These are phyloP conservation scores for Rubroshorea leprosula DNA, from an alignment of 345 rosid species.

Conservation along the genomic window DNA sequence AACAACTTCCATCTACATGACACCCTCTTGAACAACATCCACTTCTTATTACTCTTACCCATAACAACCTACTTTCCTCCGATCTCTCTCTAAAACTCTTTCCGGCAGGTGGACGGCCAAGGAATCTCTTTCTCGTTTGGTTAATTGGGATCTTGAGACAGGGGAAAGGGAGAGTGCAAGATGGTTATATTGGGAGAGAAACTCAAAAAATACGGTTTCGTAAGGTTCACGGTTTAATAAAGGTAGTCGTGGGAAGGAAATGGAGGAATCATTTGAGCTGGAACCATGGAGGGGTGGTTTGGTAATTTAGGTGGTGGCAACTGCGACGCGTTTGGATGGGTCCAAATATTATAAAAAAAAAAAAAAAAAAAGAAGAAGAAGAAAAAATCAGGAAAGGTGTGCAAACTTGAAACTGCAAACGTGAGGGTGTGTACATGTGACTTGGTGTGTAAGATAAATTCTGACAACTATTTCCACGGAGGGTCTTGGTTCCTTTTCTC, in stretches of 20 bases:
- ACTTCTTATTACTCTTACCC: slow-evolving; percentile 15
- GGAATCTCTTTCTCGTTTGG: no score
- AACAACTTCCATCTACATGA: slow-evolving; percentile 29
- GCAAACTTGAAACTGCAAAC: no score
- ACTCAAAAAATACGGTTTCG: slow-evolving; percentile 2
- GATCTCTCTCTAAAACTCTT: not conserved
- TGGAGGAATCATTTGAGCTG: not conserved
- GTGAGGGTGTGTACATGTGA: no score
- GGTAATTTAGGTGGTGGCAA: slow-evolving; percentile 2
- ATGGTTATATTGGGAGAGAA: no score
- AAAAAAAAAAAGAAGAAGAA: no score
- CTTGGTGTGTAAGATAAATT: no score
- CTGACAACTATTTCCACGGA: no score
- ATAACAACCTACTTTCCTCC: slow-evolving; percentile 2
- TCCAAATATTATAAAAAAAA: slow-evolving; percentile 3
- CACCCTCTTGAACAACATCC: slow-evolving; percentile 23
- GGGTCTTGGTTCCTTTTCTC: no score
- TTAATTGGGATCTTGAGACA: no score
- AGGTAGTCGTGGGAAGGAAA: not conserved
- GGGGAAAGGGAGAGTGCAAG: no score
- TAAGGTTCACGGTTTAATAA: not conserved
- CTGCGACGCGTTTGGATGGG: slow-evolving; percentile 20
- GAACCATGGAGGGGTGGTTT: slow-evolving; percentile 14
- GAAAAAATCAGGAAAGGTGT: no score
- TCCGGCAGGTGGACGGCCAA: not conserved